These are phyloP conservation scores for Wickerhamiella nectarea DNA, from an alignment of 805 yeast genomes.

Conservation along the genomic window DNA sequence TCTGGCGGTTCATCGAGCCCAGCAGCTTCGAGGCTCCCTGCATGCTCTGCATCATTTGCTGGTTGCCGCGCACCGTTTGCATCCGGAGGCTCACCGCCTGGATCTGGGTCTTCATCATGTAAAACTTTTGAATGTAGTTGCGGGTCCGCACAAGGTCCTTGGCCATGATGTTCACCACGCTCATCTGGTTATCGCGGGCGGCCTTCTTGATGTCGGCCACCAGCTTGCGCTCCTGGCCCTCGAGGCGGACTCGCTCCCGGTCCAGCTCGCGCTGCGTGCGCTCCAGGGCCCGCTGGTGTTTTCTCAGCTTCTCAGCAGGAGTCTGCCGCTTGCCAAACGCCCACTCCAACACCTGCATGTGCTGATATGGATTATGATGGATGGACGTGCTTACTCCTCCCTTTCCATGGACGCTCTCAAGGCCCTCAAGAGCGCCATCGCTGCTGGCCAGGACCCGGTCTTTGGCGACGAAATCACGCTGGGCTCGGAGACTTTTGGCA, in stretches of 20 bases:
- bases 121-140: slow-evolving; percentile 71
- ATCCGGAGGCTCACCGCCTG: slow-evolving; percentile 88
- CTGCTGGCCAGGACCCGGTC: not conserved
- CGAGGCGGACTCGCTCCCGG: slow-evolving; percentile 73
- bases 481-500: not conserved
- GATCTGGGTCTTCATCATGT: slow-evolving; percentile 83
- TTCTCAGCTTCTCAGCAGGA: slow-evolving; percentile 88
- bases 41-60: slow-evolving; percentile 92
- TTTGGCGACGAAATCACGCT: not conserved
- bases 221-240: slow-evolving; percentile 82
- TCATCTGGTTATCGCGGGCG: slow-evolving; percentile 79
- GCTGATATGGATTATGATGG: no score
- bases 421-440: slow-evolving; percentile 2
- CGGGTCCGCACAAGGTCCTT: slow-evolving; percentile 86
- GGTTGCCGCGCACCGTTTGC: slow-evolving; percentile 84
- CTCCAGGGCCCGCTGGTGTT: slow-evolving; percentile 90
- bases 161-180: slow-evolving; percentile 89
- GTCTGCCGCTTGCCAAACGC: slow-evolving; percentile 86
- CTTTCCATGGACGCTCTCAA: slow-evolving; percentile 2
- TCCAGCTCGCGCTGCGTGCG: slow-evolving; percentile 88
- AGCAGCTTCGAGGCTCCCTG: slow-evolving; percentile 78
- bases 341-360: slow-evolving; percentile 81
- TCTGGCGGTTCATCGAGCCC: slow-evolving; percentile 73
- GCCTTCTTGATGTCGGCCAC: slow-evolving; percentile 76
- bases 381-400: no score